phyloP scores from a whole-genome alignment of 441 rosid species.

The Isatis lusitanica region DNA sequence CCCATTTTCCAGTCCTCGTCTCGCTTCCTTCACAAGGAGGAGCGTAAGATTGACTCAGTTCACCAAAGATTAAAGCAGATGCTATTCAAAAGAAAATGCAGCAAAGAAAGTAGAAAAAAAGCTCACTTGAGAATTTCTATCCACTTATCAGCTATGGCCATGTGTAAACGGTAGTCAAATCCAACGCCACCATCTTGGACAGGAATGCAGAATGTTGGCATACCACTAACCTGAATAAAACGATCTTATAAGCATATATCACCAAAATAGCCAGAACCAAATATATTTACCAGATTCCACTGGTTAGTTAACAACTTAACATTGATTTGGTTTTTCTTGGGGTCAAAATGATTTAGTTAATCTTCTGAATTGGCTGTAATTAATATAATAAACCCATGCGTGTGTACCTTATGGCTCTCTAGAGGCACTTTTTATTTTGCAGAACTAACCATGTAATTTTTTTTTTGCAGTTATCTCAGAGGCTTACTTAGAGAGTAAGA shows the following conservation, averaged over 20 bases:
- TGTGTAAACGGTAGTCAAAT: constrained; percentile 96
- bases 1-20: constrained; percentile 95
- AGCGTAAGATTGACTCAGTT: constrained; percentile 6
- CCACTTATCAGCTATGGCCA: constrained; percentile 99
- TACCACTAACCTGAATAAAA: constrained; percentile 84
- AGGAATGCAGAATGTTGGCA: constrained; percentile 95
- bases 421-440: background rate
- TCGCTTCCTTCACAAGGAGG: constrained; percentile 55
- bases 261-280: background rate
- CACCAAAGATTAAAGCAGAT: constrained; percentile 13
- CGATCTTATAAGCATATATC: background rate
- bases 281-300: background rate
- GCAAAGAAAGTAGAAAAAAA: background rate
- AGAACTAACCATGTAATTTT: background rate
- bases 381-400: background rate
- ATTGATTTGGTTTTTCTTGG: no score
- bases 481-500: background rate
- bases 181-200: constrained; percentile 96
- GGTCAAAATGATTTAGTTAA: background rate
- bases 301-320: background rate
- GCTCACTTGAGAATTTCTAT: constrained; percentile 88
- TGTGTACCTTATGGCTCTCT: background rate
- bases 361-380: no score
- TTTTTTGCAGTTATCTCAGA: no score
- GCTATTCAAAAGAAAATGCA: background rate